Evolutionary conservation across 352 stramenopile genomes (phyloP).

Genomic region (Globisporangium okanoganense): DNA sequence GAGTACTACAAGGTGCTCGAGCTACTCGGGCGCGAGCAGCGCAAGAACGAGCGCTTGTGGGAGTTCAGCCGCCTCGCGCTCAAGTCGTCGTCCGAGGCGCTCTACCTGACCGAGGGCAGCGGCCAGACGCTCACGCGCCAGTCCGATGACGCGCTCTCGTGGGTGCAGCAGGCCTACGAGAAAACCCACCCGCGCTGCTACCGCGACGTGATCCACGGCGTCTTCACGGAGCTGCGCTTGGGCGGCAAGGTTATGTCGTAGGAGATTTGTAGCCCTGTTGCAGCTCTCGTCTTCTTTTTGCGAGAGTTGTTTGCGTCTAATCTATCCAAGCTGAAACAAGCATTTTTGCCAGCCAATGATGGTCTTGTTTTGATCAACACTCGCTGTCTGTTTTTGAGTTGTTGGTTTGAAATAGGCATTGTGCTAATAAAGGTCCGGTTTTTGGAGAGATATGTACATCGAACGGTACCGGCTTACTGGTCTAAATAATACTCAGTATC

Average conservation of each 20-base stretch:
- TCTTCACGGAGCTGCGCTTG: slow-evolving; percentile 18
- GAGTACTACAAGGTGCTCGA: slow-evolving; percentile 41
- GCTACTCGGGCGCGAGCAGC: slow-evolving; percentile 29
- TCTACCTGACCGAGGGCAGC: slow-evolving; percentile 30
- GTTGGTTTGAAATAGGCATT: no score
- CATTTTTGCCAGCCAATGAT: no score
- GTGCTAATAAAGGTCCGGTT: no score
- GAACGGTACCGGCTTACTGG: no score
- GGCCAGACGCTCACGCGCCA: slow-evolving; percentile 32
- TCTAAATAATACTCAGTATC: no score
- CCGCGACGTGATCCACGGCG: slow-evolving; percentile 26
- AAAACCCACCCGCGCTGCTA: slow-evolving; percentile 36
- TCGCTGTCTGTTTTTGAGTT: no score
- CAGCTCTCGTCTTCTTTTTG: no score
- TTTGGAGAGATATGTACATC: no score
- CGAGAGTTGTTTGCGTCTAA: background rate
- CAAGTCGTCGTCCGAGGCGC: slow-evolving; percentile 22
- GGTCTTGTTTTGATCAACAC: no score
- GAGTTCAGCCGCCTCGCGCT: slow-evolving; percentile 26
- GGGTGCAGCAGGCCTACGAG: slow-evolving; percentile 28
- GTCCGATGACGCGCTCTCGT: slow-evolving; percentile 31
- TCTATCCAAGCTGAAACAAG: no score
- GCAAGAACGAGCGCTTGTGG: slow-evolving; percentile 33
- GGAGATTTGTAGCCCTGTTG: background rate
- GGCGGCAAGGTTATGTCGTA: slow-evolving; percentile 8